Evolutionary conservation across 148 eudicot species (phyloP), one percentile per base, ranked within the genome.

Genomic region (Tetragonia tetragonoides): DNA sequence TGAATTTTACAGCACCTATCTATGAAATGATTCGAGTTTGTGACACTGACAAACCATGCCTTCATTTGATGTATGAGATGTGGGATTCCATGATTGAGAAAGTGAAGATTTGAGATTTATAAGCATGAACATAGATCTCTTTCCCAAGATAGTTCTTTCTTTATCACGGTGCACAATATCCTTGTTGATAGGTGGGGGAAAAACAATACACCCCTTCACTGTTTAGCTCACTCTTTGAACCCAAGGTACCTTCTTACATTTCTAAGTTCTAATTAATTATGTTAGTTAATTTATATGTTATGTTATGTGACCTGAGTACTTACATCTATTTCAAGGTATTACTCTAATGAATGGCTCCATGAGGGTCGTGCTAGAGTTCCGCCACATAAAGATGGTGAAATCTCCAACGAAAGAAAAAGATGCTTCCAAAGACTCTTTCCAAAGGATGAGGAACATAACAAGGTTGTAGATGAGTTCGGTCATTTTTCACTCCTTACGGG

Each of bases 11-110:
- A 7, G 3, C 2, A 0, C 73, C 81, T 0, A 63, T 73, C 0
- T 73, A 72, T 80, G 77, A 74, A 1, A 73, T 79, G 47, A 70
- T 82, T 60, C 57, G 81, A 12, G 1, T 2, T 23, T 76, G 75
- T 37, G 53, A 75, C 24, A 78, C 44, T 0, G 62, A 83, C 4
- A 74, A 51, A 1, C 84, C 68, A 37, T 38, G 37, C 14, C 60
- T 83, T 47, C 82, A 80, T 38, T 68, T 78, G 46, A 66, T 85
- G 7, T 74, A 85, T 74, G 83, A 82, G 7, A 73, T 73, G 82
- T 80, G 81, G 59, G 75, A 61, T 10, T 60, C 59, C 15, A 3
- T 14, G 66, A 83, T 77, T 21, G 75, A 80, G 39, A 78, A 77
- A 2, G 74, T 77, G 24, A 70, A 61, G 40, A n/a, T 5, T 17